Evolutionary conservation across 805 yeast species (phyloP).

Genomic region (Metschnikowia sp.): DNA sequence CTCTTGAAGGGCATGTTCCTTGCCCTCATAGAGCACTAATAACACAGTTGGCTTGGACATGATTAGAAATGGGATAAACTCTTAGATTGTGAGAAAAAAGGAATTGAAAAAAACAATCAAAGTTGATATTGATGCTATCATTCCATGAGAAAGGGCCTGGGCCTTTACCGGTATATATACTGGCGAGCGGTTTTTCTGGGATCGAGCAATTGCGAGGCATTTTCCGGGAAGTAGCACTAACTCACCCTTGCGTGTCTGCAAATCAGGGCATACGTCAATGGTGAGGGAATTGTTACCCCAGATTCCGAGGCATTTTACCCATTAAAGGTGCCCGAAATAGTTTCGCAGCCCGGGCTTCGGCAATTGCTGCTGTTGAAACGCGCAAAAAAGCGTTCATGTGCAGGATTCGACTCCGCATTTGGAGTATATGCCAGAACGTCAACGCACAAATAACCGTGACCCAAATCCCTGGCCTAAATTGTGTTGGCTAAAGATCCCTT

Average conservation of each 20-base stretch:
- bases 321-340: background rate
- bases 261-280: too few relatives aligned
- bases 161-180: too few relatives aligned
- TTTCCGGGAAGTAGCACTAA: background rate
- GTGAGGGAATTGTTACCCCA: background rate
- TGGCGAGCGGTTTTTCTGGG: background rate
- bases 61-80: too few relatives aligned
- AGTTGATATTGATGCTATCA: too few relatives aligned
- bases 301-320: conserved; percentile 1
- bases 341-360: conserved; percentile 7
- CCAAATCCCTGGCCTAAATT: too few relatives aligned
- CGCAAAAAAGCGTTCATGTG: background rate
- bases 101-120: background rate
- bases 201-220: background rate
- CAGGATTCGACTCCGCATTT: background rate
- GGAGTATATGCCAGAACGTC: background rate
- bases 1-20: conserved; percentile 56
- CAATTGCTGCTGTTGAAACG: background rate
- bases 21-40: conserved; percentile 58
- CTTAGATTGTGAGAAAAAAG: background rate
- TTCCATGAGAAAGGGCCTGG: too few relatives aligned
- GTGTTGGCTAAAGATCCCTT: too few relatives aligned
- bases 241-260: too few relatives aligned
- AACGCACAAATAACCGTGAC: too few relatives aligned
- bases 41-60: conserved; percentile 39